A percentile compares a stretch with the other conserved stretches of the same genome.
phyloP scores from a whole-genome alignment of 306 rosid genomes.

The Sechiopsis laciniata region DNA sequence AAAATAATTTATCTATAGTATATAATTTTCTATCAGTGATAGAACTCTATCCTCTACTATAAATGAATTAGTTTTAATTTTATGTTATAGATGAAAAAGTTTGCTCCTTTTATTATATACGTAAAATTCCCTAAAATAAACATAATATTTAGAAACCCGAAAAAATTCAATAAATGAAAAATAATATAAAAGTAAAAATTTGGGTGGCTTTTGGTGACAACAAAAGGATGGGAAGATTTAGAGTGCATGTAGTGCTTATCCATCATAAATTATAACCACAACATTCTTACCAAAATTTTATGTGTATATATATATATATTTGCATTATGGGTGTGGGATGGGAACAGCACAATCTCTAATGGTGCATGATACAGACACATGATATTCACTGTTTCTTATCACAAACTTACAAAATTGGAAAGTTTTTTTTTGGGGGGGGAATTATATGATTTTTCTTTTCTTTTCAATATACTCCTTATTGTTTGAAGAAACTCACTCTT shows the following conservation, averaged over 20 bases:
- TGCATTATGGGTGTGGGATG: too few relatives aligned
- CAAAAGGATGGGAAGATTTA: constrained; percentile 6
- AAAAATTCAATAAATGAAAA: background rate
- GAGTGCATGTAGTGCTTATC: background rate
- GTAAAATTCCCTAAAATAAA: too few relatives aligned
- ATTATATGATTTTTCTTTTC: too few relatives aligned
- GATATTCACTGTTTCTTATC: constrained; percentile 6
- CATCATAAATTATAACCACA: too few relatives aligned
- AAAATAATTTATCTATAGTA: too few relatives aligned
- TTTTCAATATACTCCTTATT: background rate
- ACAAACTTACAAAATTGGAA: background rate
- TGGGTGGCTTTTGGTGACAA: constrained; percentile 4
- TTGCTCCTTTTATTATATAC: too few relatives aligned
- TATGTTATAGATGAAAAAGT: too few relatives aligned
- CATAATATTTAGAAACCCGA: background rate
- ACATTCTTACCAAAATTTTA: too few relatives aligned
- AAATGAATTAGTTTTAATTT: too few relatives aligned
- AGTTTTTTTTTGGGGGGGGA: background rate
- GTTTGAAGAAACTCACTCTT: background rate
- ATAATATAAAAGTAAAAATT: background rate
- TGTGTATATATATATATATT: too few relatives aligned
- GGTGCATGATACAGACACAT: background rate
- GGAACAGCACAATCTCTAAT: background rate
- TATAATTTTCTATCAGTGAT: too few relatives aligned
- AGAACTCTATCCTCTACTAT: too few relatives aligned